Base-by-base conservation (phyloP, 768 basidiomycete genomes). In the Albatrellus ellisii region DNA sequence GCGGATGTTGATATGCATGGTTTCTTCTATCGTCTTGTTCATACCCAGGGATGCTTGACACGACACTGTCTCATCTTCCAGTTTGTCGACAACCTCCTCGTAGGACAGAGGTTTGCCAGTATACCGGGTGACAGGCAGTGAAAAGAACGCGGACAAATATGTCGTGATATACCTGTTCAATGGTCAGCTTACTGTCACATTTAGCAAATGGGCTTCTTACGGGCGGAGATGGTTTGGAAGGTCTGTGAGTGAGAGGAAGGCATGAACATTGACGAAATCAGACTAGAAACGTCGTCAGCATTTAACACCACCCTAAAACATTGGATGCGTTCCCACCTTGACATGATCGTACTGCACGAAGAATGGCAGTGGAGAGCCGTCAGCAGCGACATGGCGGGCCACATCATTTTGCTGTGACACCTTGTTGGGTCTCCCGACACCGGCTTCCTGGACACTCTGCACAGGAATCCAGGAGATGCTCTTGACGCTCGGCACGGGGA, bases 271-370 rank as follows among this genome's bases (percentile, higher is more conserved):
- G 43, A 97, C 77, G 58, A 99, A 98, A 54, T 94, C 89, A 6
- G 94, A 98, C 86, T 95, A 48, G 1, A 36, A 17, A 32, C 26
- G 9, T 17, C 21, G 10, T 22, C 22, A 4, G 25, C 9, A n/a
- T 25, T 39, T 21, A 14, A n/a, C 43, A 7, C 31, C 38, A 34
- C 18, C 9, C 28, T 26, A 28, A 27, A 18, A 32, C 18, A 15
- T 9, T n/a, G 10, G 31, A 20, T 17, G n/a, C n/a, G n/a, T n/a
- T 61, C 59, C 31, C 37, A 85, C 91, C 66, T 89, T 74, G 36
- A 94, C 89, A 58, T 92, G 87, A 52, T 95, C 85, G 54, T 88
- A 99, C 54, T 95, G 82, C 8, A 94, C 75, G 56, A 91, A 92
- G 63, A 90, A 92, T 5, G 94, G 77, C 26, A 92, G 56, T 3